A percentile compares a stretch with the other conserved stretches of the same genome.
phyloP scores from a whole-genome alignment of 257 asterid genomes.

The Catharanthus roseus region DNA sequence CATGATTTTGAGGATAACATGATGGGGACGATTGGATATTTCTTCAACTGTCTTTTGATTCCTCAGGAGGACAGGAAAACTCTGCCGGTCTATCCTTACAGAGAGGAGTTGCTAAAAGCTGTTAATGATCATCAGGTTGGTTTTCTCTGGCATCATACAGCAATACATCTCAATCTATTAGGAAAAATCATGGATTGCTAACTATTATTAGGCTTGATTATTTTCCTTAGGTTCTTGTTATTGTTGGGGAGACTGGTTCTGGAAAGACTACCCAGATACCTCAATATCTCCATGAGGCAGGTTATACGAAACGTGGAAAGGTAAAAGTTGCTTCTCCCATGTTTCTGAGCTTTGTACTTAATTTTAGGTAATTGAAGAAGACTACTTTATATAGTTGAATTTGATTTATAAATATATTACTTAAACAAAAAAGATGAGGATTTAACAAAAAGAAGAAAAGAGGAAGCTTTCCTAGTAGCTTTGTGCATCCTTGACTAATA shows the following conservation, averaged over 20 bases:
- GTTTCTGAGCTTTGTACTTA: not conserved
- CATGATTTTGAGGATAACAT: not conserved
- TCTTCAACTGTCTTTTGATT: slow-evolving; percentile 11
- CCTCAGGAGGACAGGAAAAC: slow-evolving; percentile 80
- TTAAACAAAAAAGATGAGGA: not conserved
- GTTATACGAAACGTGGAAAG: slow-evolving; percentile 69
- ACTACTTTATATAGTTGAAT: not conserved
- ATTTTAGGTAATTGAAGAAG: not conserved
- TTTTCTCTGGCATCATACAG: slow-evolving; percentile 5
- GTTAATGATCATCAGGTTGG: slow-evolving; percentile 69
- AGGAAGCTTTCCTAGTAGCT: not conserved
- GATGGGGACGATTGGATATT: not conserved
- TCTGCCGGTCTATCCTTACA: slow-evolving; percentile 69
- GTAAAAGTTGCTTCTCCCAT: slow-evolving; percentile 22
- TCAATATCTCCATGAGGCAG: slow-evolving; percentile 94
- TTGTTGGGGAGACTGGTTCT: slow-evolving; percentile 94
- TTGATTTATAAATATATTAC: not conserved
- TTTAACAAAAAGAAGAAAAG: not conserved
- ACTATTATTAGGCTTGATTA: slow-evolving; percentile 13
- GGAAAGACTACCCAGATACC: slow-evolving; percentile 97
- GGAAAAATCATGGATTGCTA: not conserved
- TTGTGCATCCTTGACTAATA: not conserved
- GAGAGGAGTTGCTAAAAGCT: slow-evolving; percentile 78
- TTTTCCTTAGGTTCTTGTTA: slow-evolving; percentile 70
- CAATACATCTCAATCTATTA: not conserved